A percentile compares a stretch with the other conserved stretches of the same genome.
Evolutionary conservation across 2,329 filamentous ascomycete species (phyloP).

Genomic region (Hyphodiscus sp.): DNA sequence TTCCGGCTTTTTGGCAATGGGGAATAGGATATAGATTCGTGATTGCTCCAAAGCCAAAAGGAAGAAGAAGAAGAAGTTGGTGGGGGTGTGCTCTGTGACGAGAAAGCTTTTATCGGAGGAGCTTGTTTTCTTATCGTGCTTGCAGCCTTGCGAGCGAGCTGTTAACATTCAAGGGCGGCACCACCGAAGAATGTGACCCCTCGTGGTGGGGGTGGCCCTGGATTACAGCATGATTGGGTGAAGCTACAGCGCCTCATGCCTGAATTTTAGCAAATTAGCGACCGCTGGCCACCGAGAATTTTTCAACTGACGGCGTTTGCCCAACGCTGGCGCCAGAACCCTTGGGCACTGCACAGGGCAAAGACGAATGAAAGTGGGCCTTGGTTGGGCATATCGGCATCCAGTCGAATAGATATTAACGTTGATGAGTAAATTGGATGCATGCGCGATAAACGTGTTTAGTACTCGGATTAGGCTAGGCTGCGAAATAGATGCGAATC

Average conservation of each 20-base stretch:
- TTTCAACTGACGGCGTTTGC: no score
- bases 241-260: no score
- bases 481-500: background rate
- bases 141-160: background rate
- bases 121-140: background rate
- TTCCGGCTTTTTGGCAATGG: constrained; percentile 10
- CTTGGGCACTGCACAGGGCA: no score
- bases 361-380: no score
- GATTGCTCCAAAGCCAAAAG: constrained; percentile 9
- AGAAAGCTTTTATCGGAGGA: background rate
- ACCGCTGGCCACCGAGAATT: no score
- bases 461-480: background rate
- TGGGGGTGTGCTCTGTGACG: background rate
- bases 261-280: no score
- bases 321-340: no score
- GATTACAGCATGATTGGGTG: background rate
- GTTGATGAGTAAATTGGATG: background rate
- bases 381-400: no score
- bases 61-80: background rate
- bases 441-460: no score
- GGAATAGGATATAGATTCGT: constrained; percentile 2
- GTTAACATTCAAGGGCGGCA: background rate
- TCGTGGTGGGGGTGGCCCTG: background rate
- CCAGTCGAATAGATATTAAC: background rate
- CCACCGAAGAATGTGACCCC: no score